phyloP scores from a whole-genome alignment of 139 green algal genomes.

The Chlorella sorokiniana region DNA sequence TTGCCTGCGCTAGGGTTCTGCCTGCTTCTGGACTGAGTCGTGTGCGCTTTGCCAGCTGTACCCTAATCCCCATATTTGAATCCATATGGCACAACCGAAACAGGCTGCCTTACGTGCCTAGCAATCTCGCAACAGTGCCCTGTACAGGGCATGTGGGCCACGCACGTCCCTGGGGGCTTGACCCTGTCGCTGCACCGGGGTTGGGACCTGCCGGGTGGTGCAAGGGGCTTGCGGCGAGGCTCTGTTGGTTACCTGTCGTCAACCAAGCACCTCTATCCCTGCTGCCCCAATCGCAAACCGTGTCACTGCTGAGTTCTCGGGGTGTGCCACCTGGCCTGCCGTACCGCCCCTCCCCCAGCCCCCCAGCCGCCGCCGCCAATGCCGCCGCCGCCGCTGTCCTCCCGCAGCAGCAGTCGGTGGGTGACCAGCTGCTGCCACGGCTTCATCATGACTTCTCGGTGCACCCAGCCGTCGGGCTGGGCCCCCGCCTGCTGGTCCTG shows the following conservation, averaged over 20 bases:
- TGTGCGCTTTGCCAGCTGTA: too few relatives aligned
- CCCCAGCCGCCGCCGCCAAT: neutral
- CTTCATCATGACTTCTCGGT: constrained; percentile 33
- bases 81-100: too few relatives aligned
- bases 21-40: too few relatives aligned
- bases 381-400: neutral
- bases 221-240: too few relatives aligned
- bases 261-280: neutral
- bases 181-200: too few relatives aligned
- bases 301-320: neutral
- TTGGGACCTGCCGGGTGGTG: too few relatives aligned
- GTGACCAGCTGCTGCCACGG: constrained; percentile 40
- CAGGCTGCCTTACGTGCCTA: too few relatives aligned
- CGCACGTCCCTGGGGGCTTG: too few relatives aligned
- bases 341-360: neutral
- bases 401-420: constrained; percentile 28
- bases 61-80: too few relatives aligned
- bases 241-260: neutral
- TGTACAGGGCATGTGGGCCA: too few relatives aligned
- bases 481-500: neutral
- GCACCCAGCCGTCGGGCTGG: neutral
- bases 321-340: constrained; percentile 15
- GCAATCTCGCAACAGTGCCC: too few relatives aligned
- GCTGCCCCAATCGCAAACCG: neutral
- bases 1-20: too few relatives aligned